These are phyloP conservation scores for Solanum pimpinellifolium DNA, from an alignment of 257 asterid species.

Conservation along the genomic window DNA sequence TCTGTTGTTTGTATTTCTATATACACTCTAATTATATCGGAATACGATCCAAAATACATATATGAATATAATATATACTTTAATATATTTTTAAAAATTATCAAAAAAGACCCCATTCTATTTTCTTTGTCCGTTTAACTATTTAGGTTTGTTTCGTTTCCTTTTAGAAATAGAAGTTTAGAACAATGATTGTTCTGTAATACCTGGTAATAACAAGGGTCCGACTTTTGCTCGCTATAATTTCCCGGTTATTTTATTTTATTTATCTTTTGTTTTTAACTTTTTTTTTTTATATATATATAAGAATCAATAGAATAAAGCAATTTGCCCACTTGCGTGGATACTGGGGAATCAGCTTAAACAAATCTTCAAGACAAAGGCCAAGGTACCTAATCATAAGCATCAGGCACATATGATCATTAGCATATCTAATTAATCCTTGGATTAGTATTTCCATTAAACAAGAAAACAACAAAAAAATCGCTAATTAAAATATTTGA, in stretches of 20 bases:
- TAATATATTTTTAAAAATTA: no score
- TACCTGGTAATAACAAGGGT: background rate
- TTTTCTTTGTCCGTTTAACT: background rate
- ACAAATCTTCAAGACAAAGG: background rate
- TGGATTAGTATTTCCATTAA: background rate
- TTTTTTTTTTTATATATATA: background rate
- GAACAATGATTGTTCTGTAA: no score
- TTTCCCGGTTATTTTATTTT: background rate
- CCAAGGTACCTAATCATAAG: background rate
- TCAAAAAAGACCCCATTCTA: background rate
- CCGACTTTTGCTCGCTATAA: background rate
- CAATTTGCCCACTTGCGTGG: background rate
- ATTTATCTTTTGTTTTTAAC: background rate
- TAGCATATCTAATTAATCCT: background rate
- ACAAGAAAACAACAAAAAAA: background rate
- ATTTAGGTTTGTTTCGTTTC: background rate
- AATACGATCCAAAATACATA: background rate
- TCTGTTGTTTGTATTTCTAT: no score
- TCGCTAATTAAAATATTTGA: background rate
- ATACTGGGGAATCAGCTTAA: background rate
- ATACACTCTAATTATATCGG: no score
- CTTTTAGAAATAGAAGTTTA: no score
- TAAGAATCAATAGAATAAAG: background rate
- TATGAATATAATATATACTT: no score
- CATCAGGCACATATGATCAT: background rate